Conservation (phyloP, 1,284 basidiomycete species). For the Limonomyces culmigenus region DNA sequence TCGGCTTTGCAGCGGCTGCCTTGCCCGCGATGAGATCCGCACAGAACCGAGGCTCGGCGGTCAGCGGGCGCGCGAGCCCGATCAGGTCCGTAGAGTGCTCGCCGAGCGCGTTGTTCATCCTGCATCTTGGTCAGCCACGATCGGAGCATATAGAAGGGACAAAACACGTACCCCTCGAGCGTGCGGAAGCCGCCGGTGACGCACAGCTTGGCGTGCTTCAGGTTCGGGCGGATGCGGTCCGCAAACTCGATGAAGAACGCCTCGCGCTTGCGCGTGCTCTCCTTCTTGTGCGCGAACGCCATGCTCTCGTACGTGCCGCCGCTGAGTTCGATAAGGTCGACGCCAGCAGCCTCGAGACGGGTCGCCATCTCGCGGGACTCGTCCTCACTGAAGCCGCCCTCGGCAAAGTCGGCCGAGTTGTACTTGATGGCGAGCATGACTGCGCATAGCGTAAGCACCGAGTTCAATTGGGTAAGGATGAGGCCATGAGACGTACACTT, state of each 20-base stretch:
- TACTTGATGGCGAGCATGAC: constrained; percentile 29
- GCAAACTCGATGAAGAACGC: constrained; percentile 15
- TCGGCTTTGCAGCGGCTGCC: neutral
- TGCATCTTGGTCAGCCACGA: constrained; percentile 8
- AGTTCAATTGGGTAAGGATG: constrained; percentile 1
- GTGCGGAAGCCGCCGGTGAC: constrained; percentile 31
- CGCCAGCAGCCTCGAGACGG: constrained; percentile 22
- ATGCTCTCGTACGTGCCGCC: constrained; percentile 22
- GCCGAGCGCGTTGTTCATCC: constrained; percentile 22
- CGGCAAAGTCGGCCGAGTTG: constrained; percentile 19
- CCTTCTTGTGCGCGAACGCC: constrained; percentile 15
- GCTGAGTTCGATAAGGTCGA: constrained; percentile 33
- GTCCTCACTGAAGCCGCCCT: constrained; percentile 14
- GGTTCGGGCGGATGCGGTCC: constrained; percentile 17
- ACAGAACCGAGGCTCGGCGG: constrained; percentile 19
- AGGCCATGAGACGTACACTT: constrained; percentile 1
- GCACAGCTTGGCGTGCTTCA: constrained; percentile 19
- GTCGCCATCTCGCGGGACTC: constrained; percentile 24
- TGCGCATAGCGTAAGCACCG: constrained; percentile 6
- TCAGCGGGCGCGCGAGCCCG: constrained; percentile 25
- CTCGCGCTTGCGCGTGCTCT: constrained; percentile 18
- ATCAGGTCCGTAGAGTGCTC: constrained; percentile 17
- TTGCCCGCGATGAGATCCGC: neutral
- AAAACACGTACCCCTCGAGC: neutral
- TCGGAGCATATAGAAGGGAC: too few relatives aligned